Conservation (phyloP, 495 filamentous ascomycete genomes). For the Staphylotrichum tortipilum region DNA sequence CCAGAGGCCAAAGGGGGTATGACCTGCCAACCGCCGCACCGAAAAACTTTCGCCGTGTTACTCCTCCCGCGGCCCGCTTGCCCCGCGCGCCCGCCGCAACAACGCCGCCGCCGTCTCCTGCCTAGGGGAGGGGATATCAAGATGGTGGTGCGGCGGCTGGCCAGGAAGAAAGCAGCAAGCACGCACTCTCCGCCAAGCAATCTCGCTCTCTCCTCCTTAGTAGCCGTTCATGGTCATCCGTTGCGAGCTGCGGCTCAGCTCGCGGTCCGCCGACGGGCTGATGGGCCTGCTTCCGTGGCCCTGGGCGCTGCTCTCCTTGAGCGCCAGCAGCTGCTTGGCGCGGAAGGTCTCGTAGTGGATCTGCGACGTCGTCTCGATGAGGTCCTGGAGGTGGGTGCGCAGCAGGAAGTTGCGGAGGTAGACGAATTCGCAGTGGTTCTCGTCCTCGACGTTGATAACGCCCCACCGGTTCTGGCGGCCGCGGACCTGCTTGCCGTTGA, state of each 20-base stretch:
- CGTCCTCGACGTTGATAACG: slow-evolving; percentile 98
- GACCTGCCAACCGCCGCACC: slow-evolving; percentile 21
- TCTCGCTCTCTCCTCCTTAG: slow-evolving; percentile 42
- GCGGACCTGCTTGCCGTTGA: slow-evolving; percentile 95
- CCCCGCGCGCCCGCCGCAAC: too few relatives aligned
- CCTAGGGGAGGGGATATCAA: slow-evolving; percentile 12
- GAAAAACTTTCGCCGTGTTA: slow-evolving; percentile 17
- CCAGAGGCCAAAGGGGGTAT: slow-evolving; percentile 23
- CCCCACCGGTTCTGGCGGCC: slow-evolving; percentile 99
- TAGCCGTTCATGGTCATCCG: slow-evolving; percentile 98
- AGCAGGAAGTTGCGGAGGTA: slow-evolving; percentile 97
- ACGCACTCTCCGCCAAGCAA: too few relatives aligned
- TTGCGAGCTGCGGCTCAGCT: slow-evolving; percentile 92
- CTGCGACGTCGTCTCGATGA: slow-evolving; percentile 99
- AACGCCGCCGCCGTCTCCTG: slow-evolving; percentile 9
- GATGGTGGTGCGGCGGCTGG: too few relatives aligned
- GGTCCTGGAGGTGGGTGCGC: slow-evolving; percentile 90
- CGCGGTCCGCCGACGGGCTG: slow-evolving; percentile 84
- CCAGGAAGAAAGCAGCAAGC: too few relatives aligned
- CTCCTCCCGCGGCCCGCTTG: too few relatives aligned
- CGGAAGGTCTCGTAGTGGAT: slow-evolving; percentile 99
- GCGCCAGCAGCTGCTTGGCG: slow-evolving; percentile 92
- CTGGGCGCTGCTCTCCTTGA: slow-evolving; percentile 94
- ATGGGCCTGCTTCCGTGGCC: slow-evolving; percentile 86
- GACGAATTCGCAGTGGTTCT: slow-evolving; percentile 99